Evolutionary conservation across 768 basidiomycete genomes (phyloP), one percentile per base, ranked within the genome.

Genomic region (Roridomyces roridus): DNA sequence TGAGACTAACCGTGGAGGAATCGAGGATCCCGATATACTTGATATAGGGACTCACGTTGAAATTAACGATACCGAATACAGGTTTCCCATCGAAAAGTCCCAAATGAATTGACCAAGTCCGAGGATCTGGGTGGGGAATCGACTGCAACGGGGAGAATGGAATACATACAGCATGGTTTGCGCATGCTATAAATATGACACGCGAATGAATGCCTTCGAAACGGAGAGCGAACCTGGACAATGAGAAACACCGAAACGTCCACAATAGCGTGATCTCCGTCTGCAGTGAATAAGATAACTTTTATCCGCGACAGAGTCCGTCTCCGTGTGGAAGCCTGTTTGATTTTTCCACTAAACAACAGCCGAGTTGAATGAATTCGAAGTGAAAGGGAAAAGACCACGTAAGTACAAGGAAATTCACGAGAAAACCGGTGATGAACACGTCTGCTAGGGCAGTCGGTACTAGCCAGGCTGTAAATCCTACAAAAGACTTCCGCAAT

Each of bases 241-340:
- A 55, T 2, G 0, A 63, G 31, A 14, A 63, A 63, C 6, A 63
- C 15, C 31, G 49, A 41, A 0, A 54, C 53, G 15, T 63, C 61
- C 31, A 53, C 40, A 17, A 63, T 63, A 1, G 61, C 61, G 59
- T 6, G 21, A 35, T 59, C 6, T 57, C 61, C 5, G 61, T 63
- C 49, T 63, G 61, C 57, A 17, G 57, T 63, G 34, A 59, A 39
- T 15, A 59, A 55, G 24, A 63, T 63, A 35, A 63, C n/a, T 63
- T 42, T 49, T 55, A 46, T 63, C 57, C 23, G 61, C 17, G 5
- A 63, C 61, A 8, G 53, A 51, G 50, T 63, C 61, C 14, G 61
- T 59, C 25, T 46, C 52, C 11, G 61, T 63, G 24, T 51, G 21
- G 49, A 59, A 63, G 5, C 61, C 61, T 0, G 61, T 63, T 17